Percentiles rank a stretch among this genome's conserved stretches.
phyloP scores from a whole-genome alignment of 441 rosid species.

The Erodium texanum region DNA sequence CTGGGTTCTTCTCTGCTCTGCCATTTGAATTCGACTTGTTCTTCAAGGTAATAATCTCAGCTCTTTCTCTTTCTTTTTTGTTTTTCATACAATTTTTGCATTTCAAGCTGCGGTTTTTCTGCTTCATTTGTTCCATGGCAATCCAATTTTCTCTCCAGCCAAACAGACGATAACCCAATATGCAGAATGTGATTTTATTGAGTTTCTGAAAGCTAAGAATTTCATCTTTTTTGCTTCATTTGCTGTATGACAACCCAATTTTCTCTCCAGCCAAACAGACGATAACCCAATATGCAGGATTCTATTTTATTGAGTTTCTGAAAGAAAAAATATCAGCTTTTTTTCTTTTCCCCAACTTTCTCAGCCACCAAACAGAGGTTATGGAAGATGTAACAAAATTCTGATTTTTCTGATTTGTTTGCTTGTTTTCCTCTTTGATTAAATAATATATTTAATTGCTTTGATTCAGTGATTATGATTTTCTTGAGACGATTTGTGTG shows the following conservation, averaged over 20 bases:
- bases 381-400: too few species aligned
- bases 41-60: background rate
- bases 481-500: background rate
- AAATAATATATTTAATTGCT: too few species aligned
- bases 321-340: background rate
- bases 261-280: background rate
- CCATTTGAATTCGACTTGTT: background rate
- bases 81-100: background rate
- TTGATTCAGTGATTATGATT: background rate
- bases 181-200: background rate
- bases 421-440: too few species aligned
- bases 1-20: background rate
- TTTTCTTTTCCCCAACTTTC: background rate
- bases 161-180: background rate
- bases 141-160: too few species aligned
- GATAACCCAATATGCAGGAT: background rate
- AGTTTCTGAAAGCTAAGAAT: too few species aligned
- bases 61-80: background rate
- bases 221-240: background rate
- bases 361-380: background rate
- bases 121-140: background rate
- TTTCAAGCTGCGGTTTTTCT: background rate
- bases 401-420: too few species aligned
- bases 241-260: background rate
- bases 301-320: background rate